A percentile compares a stretch with the other conserved stretches of the same genome.
These are phyloP conservation scores for Symmetrospora coprosmae DNA, from an alignment of 768 basidiomycete species.

Conservation along the genomic window DNA sequence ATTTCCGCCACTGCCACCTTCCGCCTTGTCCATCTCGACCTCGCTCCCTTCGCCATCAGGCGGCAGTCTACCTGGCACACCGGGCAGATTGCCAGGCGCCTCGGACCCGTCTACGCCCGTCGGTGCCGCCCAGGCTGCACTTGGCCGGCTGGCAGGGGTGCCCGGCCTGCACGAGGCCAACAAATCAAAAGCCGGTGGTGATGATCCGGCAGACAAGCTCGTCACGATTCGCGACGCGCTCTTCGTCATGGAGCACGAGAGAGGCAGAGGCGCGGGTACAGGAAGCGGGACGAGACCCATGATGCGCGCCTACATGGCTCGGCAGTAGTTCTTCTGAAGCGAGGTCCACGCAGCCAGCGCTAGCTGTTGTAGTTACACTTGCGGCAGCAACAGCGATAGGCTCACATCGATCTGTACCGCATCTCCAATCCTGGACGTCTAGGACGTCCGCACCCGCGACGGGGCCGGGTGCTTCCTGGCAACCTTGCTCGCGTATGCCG, in stretches of 20 bases:
- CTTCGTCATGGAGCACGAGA: conserved; percentile 58
- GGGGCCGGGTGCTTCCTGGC: neutral
- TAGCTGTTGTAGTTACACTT: too few species aligned
- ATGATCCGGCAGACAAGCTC: conserved; percentile 38
- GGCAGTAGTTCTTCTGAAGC: too few species aligned
- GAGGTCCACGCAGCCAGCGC: too few species aligned
- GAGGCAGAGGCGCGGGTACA: conserved; percentile 20
- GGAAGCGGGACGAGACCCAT: conserved; percentile 15
- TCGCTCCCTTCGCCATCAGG: too few species aligned
- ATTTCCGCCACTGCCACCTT: conserved; percentile 13
- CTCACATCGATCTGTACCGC: neutral
- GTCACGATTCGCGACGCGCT: conserved; percentile 67
- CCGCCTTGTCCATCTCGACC: neutral
- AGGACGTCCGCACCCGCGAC: neutral
- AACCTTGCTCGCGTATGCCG: too few species aligned
- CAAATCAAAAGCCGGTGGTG: neutral
- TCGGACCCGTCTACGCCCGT: neutral
- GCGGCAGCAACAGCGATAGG: neutral
- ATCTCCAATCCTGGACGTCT: neutral
- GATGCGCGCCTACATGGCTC: conserved; percentile 2
- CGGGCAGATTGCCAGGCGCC: neutral
- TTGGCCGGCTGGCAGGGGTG: neutral
- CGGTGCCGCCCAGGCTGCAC: neutral
- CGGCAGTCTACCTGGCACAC: neutral
- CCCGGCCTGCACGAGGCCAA: neutral